phyloP scores from a whole-genome alignment of 139 green algal genomes.

The Ulvella scutata region DNA sequence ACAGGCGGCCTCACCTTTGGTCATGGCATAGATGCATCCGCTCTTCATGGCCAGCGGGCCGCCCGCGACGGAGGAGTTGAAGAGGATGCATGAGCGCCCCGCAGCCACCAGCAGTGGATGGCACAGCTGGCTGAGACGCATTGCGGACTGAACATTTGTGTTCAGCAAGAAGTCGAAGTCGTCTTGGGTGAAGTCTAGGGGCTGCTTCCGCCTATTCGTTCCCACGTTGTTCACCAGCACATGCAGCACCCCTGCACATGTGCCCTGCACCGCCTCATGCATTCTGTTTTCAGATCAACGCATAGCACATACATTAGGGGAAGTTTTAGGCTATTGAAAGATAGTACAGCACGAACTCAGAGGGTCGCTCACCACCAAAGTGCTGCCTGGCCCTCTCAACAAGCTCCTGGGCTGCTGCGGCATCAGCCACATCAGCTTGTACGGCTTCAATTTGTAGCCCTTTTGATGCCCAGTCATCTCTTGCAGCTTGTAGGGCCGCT shows the following conservation, averaged over 20 bases:
- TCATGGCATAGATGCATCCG: conserved; percentile 65
- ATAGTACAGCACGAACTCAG: conserved; percentile 16
- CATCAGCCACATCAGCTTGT: neutral
- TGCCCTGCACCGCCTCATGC: neutral
- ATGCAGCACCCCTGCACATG: conserved; percentile 19
- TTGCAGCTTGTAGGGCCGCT: conserved; percentile 11
- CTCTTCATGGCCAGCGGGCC: conserved; percentile 55
- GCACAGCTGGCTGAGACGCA: conserved; percentile 41
- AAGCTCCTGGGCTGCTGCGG: neutral
- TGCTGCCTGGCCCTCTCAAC: neutral
- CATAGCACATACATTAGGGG: neutral
- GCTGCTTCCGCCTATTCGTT: conserved; percentile 52
- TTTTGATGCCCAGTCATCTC: neutral
- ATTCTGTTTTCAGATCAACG: neutral
- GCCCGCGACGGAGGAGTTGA: conserved; percentile 74
- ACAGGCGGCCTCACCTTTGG: conserved; percentile 36
- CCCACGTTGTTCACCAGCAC: conserved; percentile 53
- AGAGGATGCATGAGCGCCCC: conserved; percentile 34
- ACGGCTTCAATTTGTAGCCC: neutral
- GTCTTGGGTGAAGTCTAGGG: conserved; percentile 34
- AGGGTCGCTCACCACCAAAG: neutral
- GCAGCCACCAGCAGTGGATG: conserved; percentile 28
- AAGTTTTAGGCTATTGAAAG: neutral
- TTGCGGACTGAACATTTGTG: conserved; percentile 69
- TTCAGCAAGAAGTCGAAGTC: conserved; percentile 52